phyloP scores from a whole-genome alignment of 2,329 filamentous ascomycete species.

The Anthostomella pinea region DNA sequence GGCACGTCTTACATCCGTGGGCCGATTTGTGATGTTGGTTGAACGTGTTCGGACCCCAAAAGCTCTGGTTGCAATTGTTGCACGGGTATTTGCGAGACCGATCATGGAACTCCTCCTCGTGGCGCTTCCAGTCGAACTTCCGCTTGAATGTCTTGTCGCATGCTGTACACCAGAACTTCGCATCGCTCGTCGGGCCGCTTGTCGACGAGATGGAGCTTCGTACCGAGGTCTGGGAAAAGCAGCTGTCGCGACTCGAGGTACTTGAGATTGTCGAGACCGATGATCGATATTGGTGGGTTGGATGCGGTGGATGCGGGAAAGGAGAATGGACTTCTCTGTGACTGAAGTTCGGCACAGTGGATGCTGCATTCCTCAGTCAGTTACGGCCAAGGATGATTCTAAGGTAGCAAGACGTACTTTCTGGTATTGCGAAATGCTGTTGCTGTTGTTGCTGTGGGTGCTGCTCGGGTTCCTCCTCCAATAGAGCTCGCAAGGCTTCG shows the following conservation, averaged over 20 bases:
- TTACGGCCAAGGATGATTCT: conserved; percentile 6
- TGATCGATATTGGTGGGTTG: conserved; percentile 23
- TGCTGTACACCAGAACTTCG: conserved; percentile 40
- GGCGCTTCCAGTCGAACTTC: conserved; percentile 68
- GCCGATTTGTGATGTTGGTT: conserved; percentile 66
- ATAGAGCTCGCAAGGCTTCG: conserved; percentile 27
- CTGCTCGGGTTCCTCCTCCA: conserved; percentile 25
- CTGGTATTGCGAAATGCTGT: conserved; percentile 18
- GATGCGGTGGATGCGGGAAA: conserved; percentile 18
- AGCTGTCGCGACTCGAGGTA: conserved; percentile 31
- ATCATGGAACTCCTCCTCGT: conserved; percentile 69
- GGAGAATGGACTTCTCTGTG: conserved; percentile 25
- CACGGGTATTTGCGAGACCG: conserved; percentile 66
- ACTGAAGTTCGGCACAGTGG: conserved; percentile 26
- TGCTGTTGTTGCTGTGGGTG: conserved; percentile 14
- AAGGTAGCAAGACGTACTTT: conserved; percentile 18
- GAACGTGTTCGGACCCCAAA: conserved; percentile 66
- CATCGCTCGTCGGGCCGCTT: conserved; percentile 20
- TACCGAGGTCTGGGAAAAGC: conserved; percentile 29
- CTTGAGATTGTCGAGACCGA: conserved; percentile 32
- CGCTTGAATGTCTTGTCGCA: conserved; percentile 64
- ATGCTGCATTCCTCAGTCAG: conserved; percentile 9
- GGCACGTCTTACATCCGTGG: conserved; percentile 63
- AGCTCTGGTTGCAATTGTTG: conserved; percentile 65
- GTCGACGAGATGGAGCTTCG: conserved; percentile 31